Conservation (phyloP, 495 filamentous ascomycete species). For the Chaetomium fimeti region DNA sequence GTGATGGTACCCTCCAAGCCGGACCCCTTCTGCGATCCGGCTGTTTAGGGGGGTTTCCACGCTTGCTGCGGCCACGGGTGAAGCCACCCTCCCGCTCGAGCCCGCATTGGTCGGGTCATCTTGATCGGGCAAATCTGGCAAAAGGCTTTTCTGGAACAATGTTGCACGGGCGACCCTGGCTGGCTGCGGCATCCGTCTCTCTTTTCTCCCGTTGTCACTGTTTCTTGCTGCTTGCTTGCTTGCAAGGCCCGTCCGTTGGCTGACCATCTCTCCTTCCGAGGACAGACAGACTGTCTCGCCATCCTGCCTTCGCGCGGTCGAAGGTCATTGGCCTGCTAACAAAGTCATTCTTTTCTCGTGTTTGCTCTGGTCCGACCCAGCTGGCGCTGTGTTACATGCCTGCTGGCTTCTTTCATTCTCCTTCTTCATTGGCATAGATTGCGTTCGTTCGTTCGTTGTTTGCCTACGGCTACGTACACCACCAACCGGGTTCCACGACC, state of each 20-base stretch:
- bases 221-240: slow-evolving; percentile 15
- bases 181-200: slow-evolving; percentile 17
- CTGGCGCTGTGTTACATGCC: slow-evolving; percentile 29
- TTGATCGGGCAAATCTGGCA: slow-evolving; percentile 35
- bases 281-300: slow-evolving; percentile 26
- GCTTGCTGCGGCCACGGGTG: slow-evolving; percentile 30
- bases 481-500: slow-evolving; percentile 39
- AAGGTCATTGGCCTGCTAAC: slow-evolving; percentile 20
- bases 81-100: slow-evolving; percentile 28
- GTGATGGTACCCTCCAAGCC: slow-evolving; percentile 33
- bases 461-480: slow-evolving; percentile 39
- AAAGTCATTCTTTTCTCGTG: slow-evolving; percentile 25
- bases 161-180: slow-evolving; percentile 19
- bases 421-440: slow-evolving; percentile 29
- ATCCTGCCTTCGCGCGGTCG: slow-evolving; percentile 26
- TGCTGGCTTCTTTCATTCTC: slow-evolving; percentile 29
- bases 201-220: slow-evolving; percentile 22
- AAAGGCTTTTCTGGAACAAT: slow-evolving; percentile 24
- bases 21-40: slow-evolving; percentile 34
- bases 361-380: slow-evolving; percentile 25
- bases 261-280: slow-evolving; percentile 26
- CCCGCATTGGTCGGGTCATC: slow-evolving; percentile 26
- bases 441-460: slow-evolving; percentile 31
- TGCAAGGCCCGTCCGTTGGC: slow-evolving; percentile 18
- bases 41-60: slow-evolving; percentile 34